Evolutionary conservation across 352 stramenopile genomes (phyloP), one percentile per base, ranked within the genome.

Genomic region (Lagenidium giganteum): DNA sequence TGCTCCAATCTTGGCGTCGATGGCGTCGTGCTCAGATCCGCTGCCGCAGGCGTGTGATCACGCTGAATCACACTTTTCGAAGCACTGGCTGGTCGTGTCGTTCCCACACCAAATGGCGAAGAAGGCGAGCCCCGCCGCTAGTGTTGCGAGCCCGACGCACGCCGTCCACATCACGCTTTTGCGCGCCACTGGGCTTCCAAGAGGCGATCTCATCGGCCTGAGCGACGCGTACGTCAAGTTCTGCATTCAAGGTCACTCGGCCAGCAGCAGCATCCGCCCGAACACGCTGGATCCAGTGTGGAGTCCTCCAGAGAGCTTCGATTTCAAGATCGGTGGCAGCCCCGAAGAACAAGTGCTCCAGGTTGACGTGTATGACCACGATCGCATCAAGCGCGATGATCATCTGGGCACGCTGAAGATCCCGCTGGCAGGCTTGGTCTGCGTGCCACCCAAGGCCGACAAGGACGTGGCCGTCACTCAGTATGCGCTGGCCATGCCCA

Each of bases 141-240:
- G n/a, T n/a, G n/a, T n/a, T n/a, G n/a, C n/a, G n/a, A n/a, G 9
- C 5, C 11, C 29, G n/a, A 36, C 29, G 1, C 55, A 52, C 28
- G 39, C 32, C 0, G 48, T 71, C 17, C 51, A 48, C n/a, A 16
- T 71, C 27, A 65, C 48, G 28, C 57, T 69, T n/a, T 54, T 52
- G 26, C 56, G 60, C 22, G 64, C 64, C 2, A 64, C 39, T 2
- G 49, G 59, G 12, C 58, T 75, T 9, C 34, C 59, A 6, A 39
- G 41, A 2, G 53, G 45, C 16, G 64, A 75, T 33, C 55, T 35
- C 20, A 54, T 42, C 18, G 60, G 64, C 45, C 66, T 48, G 23
- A 64, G 47, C 21, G 57, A 75, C 34, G 60, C 64, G 43, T 75
- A 69, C 49, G 47, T 75, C 20, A 47, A 29, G 2, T 57, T 75